A percentile compares a stretch with the other conserved stretches of the same genome.
Conservation (phyloP, 495 filamentous ascomycete genomes). For the Penicillium egyptiacum region DNA sequence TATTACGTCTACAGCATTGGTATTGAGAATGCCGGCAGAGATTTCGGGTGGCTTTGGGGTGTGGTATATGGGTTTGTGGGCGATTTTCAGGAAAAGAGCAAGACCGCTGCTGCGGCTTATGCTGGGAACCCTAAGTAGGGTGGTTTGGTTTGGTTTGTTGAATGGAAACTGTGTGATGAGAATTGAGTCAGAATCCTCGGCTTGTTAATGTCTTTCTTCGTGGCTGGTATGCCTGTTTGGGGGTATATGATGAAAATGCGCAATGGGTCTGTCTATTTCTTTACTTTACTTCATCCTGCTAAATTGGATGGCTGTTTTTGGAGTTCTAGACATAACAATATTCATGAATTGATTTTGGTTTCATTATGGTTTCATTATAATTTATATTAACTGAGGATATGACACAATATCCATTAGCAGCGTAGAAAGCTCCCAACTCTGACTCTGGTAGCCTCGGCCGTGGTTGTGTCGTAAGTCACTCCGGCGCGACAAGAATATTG, state of each 20-base stretch:
- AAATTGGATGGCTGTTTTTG: not conserved
- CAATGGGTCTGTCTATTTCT: not conserved
- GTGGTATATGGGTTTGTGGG: conserved; percentile 56
- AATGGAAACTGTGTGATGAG: not conserved
- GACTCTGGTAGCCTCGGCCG: not conserved
- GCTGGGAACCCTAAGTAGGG: conserved; percentile 5
- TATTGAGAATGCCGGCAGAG: conserved; percentile 56
- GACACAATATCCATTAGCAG: conserved; percentile 5
- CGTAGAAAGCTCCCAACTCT: not conserved
- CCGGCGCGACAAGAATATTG: not conserved
- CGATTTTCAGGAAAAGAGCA: conserved; percentile 43
- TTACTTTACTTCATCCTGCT: not conserved
- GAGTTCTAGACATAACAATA: conserved; percentile 9
- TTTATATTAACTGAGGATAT: conserved; percentile 13
- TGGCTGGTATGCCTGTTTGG: not conserved
- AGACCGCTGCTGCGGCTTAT: conserved; percentile 23
- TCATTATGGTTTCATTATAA: conserved; percentile 5
- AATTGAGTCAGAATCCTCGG: too few species aligned
- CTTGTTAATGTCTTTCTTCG: not conserved
- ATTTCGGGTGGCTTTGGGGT: conserved; percentile 56
- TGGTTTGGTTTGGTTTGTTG: not conserved
- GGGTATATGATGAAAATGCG: conserved; percentile 1
- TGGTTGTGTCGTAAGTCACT: not conserved
- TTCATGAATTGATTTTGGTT: conserved; percentile 14
- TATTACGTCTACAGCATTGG: conserved; percentile 64